Evolutionary conservation across 1,139 yeast species (phyloP), one percentile per base, ranked within the genome.

Genomic region (Arxiozyma bovina): DNA sequence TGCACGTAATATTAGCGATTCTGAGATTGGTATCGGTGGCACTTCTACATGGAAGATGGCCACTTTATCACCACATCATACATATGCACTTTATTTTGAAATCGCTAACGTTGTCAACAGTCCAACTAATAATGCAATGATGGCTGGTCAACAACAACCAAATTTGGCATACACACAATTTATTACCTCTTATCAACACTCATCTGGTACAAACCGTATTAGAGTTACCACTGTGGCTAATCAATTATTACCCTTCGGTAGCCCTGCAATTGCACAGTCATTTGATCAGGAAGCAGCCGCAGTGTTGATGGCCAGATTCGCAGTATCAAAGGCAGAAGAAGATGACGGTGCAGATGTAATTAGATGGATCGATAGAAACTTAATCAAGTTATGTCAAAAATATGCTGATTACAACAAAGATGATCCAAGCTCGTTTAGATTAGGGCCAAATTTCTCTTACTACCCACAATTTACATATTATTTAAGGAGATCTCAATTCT

Each of bases 271-370:
- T 58, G 77, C 82, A 9, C 75, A 74, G 41, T 77, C 94, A n/a
- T 93, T 93, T 71, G 99, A 93, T 73, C 99, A 94, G 75, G 99
- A 93, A 72, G 97, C 98, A 21, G 97, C 99, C 12, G 96, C 98
- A 9, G 98, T 91, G 1, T 77, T 93, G 60, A 88, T 91, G 90
- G 87, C 98, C 1, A 80, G 99, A 70, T 84, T 93, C 56, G 95
- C 97, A 5, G 90, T 93, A 53, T 87, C 81, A 77, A 93, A 87
- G 74, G 83, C 93, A 48, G 91, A 93, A 73, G 87, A 82, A 27
- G 87, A 83, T 59, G 87, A 81, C 58, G 82, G 85, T 41, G 76
- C 81, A 12, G 96, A 87, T 64, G 80, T 91, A 23, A 74, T 87
- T 57, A 82, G 96, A 72, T 87, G 94, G 83, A 81, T 90, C 56